phyloP scores from a whole-genome alignment of 164 flowering plant species.

The Liriodendron chinense region DNA sequence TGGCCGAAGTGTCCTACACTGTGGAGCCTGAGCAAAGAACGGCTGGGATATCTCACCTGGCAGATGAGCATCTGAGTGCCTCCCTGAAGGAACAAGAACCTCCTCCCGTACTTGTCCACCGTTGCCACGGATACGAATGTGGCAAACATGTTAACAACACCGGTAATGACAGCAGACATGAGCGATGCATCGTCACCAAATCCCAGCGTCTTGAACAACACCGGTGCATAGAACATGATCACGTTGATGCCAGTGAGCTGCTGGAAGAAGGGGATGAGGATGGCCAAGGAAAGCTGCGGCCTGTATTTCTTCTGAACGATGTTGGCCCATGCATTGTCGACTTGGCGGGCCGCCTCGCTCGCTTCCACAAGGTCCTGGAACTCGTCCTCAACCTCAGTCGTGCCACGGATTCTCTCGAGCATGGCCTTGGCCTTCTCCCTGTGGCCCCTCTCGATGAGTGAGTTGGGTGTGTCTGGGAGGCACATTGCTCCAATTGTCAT shows the following conservation, averaged over 20 bases:
- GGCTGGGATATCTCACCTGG: conserved; percentile 7
- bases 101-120: conserved; percentile 20
- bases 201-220: conserved; percentile 26
- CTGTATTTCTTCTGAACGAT: conserved; percentile 19
- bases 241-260: conserved; percentile 27
- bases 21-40: too few species aligned
- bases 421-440: conserved; percentile 15
- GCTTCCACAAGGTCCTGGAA: conserved; percentile 20
- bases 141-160: conserved; percentile 18
- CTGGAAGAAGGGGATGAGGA: conserved; percentile 21
- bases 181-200: conserved; percentile 23
- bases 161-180: conserved; percentile 26
- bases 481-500: conserved; percentile 19
- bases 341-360: conserved; percentile 14
- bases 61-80: conserved; percentile 22
- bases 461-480: conserved; percentile 27
- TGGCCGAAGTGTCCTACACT: too few species aligned
- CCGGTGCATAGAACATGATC: conserved; percentile 29
- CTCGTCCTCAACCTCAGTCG: conserved; percentile 18
- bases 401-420: conserved; percentile 20
- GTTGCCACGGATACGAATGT: conserved; percentile 21
- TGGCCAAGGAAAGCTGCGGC: conserved; percentile 21
- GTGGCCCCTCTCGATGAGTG: conserved; percentile 20
- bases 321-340: conserved; percentile 24
- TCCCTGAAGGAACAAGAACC: conserved; percentile 24